phyloP scores from a whole-genome alignment of 1,139 yeast genomes.

The Candida sp. region DNA sequence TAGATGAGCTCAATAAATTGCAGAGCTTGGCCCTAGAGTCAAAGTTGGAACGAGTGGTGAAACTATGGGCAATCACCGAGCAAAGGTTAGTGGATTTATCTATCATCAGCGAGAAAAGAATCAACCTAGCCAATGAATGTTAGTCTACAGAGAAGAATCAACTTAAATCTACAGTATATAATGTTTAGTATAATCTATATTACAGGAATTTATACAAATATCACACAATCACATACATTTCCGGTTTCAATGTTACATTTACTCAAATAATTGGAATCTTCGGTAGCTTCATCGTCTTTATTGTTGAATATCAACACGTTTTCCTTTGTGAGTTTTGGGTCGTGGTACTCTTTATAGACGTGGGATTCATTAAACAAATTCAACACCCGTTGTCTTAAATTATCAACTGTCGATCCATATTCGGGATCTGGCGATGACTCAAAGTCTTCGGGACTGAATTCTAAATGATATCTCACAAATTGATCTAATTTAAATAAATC shows the following conservation, averaged over 20 bases:
- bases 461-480: conserved; percentile 63
- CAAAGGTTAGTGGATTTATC: conserved; percentile 42
- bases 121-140: conserved; percentile 13
- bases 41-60: conserved; percentile 52
- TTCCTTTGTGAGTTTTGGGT: conserved; percentile 12
- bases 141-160: background rate
- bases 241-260: conserved; percentile 68
- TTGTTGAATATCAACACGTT: conserved; percentile 31
- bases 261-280: conserved; percentile 53
- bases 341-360: conserved; percentile 27
- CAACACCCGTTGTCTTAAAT: conserved; percentile 53
- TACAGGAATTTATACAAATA: conserved; percentile 13
- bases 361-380: conserved; percentile 52
- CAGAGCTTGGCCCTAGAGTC: conserved; percentile 36
- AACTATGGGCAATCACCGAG: conserved; percentile 62
- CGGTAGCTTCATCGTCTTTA: conserved; percentile 19
- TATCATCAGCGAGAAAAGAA: conserved; percentile 28
- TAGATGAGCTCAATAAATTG: conserved; percentile 23
- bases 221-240: conserved; percentile 49
- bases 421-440: conserved; percentile 57
- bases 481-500: conserved; percentile 20
- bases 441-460: conserved; percentile 80
- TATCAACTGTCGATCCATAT: conserved; percentile 64
- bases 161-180: background rate
- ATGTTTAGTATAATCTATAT: conserved; percentile 1